Base-by-base conservation (phyloP, 257 asterid species). In the Buddleja alternifolia region DNA sequence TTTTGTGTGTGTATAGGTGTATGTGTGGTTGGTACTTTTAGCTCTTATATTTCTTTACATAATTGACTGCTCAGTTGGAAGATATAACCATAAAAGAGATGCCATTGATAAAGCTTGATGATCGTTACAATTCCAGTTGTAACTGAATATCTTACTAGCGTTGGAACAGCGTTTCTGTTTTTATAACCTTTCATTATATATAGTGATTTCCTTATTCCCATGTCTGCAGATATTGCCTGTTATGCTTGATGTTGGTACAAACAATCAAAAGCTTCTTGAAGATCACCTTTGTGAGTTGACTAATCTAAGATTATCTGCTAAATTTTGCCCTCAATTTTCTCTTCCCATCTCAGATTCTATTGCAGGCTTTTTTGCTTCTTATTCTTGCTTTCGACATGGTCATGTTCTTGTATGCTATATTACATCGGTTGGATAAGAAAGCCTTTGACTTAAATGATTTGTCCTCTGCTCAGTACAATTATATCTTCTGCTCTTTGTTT, bases 161-260 rank as follows among this genome's bases (percentile, higher is more conserved):
- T 7, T 20, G 41, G n/a, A 7, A 21, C 10, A 63, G 7, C 39
- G 42, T 47, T 46, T 74, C 64, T 23, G 17, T 20, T 68, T 16
- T 7, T 29, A 15, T 66, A 10, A 16, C 40, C 59, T 16, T 16
- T 42, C 69, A 20, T 60, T 37, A 19, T 1, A 12, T 40, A 63
- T 59, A 15, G 50, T 46, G 54, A 34, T 50, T 72, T 46, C 50
- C 64, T 54, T 62, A 32, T 78, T 62, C 56, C 70, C 15, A 24
- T 74, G 53, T 60, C 21, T 16, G 69, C 91, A 94, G 99, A 79
- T 94, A 78, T 84, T 94, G 78, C 99, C 99, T 14, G 86, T 94
- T 71, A 94, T 94, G 99, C 99, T 94, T 74, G 99, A 94, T 67
- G 95, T 94, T 67, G 99, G 99, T 67, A 94, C 99, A 19, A 94